Evolutionary conservation across 495 filamentous ascomycete genomes (phyloP), one percentile per base, ranked within the genome.

Genomic region (Rostrohypoxylon terebratum): DNA sequence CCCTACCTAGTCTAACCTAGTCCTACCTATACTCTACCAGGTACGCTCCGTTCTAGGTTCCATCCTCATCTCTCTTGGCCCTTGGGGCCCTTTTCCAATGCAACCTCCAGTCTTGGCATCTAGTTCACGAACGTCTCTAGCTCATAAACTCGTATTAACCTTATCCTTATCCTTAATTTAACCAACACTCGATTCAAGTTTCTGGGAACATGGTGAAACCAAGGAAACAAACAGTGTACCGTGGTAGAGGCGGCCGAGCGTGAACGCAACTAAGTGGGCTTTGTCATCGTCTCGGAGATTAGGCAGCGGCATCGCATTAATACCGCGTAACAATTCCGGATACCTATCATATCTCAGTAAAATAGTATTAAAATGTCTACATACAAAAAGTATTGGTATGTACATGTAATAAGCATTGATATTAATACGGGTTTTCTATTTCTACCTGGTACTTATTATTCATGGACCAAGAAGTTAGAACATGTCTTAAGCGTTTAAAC

Each of bases 91-190:
- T 45, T 23, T 40, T 53, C 23, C 3, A 31, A 36, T 60, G 47
- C 28, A 59, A 58, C 44, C 66, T 66, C 47, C 51, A 69, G 28
- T 58, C 66, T 74, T 67, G 71, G 66, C 71, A 63, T 59, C 31
- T 33, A 38, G 21, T 70, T 74, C 53, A 28, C 51, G 64, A 70
- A 65, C 36, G 44, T 36, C 20, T 40, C 51, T 33, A 74, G 25
- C 14, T 34, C 40, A 51, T 48, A 53, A 53, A 25, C 23, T 45
- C 7, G 33, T 69, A 59, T 69, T 47, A 63, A 55, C 51, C 28
- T 55, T 55, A 36, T 44, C 38, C 31, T 36, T 34, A 58, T 66
- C 48, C 48, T 53, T 31, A 53, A 53, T 28, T 51, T 18, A 42
- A 47, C 13, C 34, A 25, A 25, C 16, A 40, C 34, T 20, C 3